Evolutionary conservation across 148 eudicot species (phyloP), one percentile per base, ranked within the genome.

Genomic region (Suaeda aralocaspica): DNA sequence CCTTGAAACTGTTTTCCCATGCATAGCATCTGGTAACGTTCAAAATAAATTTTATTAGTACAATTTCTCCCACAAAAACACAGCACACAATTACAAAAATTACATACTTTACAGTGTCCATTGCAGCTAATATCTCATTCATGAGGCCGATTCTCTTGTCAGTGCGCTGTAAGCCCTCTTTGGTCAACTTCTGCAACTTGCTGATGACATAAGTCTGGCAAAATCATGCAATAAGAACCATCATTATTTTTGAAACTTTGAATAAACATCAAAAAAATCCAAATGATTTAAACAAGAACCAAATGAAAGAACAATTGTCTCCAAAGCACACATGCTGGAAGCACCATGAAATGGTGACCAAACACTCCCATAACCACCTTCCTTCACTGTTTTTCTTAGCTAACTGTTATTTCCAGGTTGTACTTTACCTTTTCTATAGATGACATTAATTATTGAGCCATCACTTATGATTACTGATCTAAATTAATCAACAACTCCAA

Each of bases 111-210:
- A 93, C 96, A 42, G 89, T 87, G 78, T 93, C 98, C 98, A 93
- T 93, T 66, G 96, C 94, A 51, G 94, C 95, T 82, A 93, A 85
- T 55, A 93, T 81, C 79, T 93, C 98, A 87, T 88, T 93, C 96
- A 93, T 90, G 58, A 93, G 92, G 53, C 98, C 98, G 76, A 93
- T 93, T 84, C 98, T 88, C 82, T 88, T 93, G 81, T 73, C 76
- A 28, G 76, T 73, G 64, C 76, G 76, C 52, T 73, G 76, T 49
- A 73, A 73, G 28, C 76, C 76, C 64, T 73, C 76, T 65, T 73
- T 73, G 18, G 76, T 73, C 76, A 73, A 64, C 51, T 73, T 73
- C 70, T 73, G 76, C 76, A 73, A 64, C 70, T 73, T 73, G 70
- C 70, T 73, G 70, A 73, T 73, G 55, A 73, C 30, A 55, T 65